phyloP scores from a whole-genome alignment of 768 basidiomycete genomes.

The Russula griseocarnosa region DNA sequence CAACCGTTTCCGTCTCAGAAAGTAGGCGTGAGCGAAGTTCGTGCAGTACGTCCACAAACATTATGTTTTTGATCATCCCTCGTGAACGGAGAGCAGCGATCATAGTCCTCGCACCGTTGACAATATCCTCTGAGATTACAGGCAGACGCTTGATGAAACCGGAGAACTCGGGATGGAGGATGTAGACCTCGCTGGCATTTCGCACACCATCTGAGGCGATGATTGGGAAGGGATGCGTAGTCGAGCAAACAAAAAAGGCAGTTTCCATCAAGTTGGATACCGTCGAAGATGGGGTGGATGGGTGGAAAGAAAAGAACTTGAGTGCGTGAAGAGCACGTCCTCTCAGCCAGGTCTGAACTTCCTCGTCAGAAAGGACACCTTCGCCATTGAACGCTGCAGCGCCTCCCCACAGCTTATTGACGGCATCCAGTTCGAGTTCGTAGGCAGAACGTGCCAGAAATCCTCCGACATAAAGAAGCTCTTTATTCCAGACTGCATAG shows the following conservation, averaged over 20 bases:
- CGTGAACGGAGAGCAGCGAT: slow-evolving; percentile 56
- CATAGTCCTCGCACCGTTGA: slow-evolving; percentile 54
- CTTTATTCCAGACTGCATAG: slow-evolving; percentile 77
- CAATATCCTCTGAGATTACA: slow-evolving; percentile 59
- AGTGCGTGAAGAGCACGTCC: slow-evolving; percentile 70
- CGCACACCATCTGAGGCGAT: slow-evolving; percentile 73
- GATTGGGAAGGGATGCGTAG: slow-evolving; percentile 54
- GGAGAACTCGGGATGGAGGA: slow-evolving; percentile 66
- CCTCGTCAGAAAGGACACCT: slow-evolving; percentile 35
- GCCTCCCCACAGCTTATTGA: slow-evolving; percentile 57
- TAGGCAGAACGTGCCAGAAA: slow-evolving; percentile 79
- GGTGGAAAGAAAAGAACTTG: slow-evolving; percentile 84
- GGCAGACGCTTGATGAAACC: slow-evolving; percentile 77
- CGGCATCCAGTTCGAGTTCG: slow-evolving; percentile 67
- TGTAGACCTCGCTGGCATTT: slow-evolving; percentile 60
- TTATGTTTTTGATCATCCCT: slow-evolving; percentile 66
- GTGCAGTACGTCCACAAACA: slow-evolving; percentile 75
- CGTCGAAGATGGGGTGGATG: slow-evolving; percentile 80
- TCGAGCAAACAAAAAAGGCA: slow-evolving; percentile 71
- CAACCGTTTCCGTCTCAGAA: slow-evolving; percentile 65
- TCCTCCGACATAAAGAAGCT: slow-evolving; percentile 81
- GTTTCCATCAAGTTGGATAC: slow-evolving; percentile 68
- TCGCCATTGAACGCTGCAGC: slow-evolving; percentile 36
- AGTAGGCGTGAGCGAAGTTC: slow-evolving; percentile 74
- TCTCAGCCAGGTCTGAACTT: slow-evolving; percentile 50